These are phyloP conservation scores for Ogataea sp. DNA, from an alignment of 805 yeast species.

Conservation along the genomic window DNA sequence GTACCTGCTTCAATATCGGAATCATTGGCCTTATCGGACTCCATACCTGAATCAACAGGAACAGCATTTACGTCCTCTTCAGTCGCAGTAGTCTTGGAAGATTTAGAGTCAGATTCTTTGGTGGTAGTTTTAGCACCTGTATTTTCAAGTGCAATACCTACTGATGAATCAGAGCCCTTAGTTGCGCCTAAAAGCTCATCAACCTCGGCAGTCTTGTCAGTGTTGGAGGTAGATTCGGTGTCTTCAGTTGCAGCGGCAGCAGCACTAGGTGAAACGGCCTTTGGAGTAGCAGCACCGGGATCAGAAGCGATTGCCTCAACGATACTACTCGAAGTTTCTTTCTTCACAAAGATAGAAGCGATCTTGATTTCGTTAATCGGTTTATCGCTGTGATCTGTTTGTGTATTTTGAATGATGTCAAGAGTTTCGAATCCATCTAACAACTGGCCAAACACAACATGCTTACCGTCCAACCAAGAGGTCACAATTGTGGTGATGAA, in stretches of 20 bases:
- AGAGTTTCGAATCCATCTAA: conserved; percentile 59
- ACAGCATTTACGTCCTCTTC: neutral
- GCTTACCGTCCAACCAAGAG: conserved; percentile 48
- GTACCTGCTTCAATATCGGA: neutral
- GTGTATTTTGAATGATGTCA: conserved; percentile 48
- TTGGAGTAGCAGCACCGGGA: conserved; percentile 1
- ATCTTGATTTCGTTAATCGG: conserved; percentile 40
- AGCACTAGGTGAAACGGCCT: neutral
- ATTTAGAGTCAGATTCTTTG: neutral
- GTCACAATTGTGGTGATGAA: conserved; percentile 52
- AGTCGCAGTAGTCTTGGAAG: neutral
- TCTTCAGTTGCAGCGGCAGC: neutral
- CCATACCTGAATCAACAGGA: neutral
- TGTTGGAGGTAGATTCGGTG: neutral
- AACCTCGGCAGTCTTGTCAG: conserved; percentile 1
- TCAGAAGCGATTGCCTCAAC: neutral
- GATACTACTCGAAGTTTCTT: no score
- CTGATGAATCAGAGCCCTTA: neutral
- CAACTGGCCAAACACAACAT: conserved; percentile 78
- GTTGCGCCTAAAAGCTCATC: neutral
- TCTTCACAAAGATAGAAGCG: no score
- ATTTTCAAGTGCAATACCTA: neutral
- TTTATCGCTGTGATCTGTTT: conserved; percentile 31
- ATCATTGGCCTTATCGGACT: neutral
- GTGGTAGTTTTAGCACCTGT: neutral